These are phyloP conservation scores for Mycena alexandri DNA, from an alignment of 768 basidiomycete species.

Conservation along the genomic window DNA sequence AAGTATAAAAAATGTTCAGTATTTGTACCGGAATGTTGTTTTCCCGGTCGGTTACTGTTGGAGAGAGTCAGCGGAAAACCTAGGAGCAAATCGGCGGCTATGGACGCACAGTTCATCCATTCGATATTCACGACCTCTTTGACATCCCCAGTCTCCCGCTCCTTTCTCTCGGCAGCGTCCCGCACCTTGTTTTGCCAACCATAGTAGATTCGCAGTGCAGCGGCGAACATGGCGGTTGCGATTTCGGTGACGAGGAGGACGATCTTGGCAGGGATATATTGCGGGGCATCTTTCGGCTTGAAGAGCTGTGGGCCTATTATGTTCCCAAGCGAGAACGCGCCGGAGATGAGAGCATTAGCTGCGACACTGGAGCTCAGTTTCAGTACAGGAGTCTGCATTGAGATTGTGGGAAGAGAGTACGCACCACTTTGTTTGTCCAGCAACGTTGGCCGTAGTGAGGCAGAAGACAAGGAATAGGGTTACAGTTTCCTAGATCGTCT, in stretches of 20 bases:
- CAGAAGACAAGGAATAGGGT: slow-evolving; percentile 34
- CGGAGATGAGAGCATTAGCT: slow-evolving; percentile 34
- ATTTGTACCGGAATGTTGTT: slow-evolving; percentile 3
- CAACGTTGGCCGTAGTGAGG: slow-evolving; percentile 34
- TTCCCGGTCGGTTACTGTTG: slow-evolving; percentile 24
- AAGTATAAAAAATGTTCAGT: too few species aligned
- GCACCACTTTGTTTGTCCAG: slow-evolving; percentile 37
- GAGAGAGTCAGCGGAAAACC: too few species aligned
- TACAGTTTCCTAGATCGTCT: slow-evolving; percentile 29
- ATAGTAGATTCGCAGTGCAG: slow-evolving; percentile 28
- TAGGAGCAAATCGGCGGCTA: not conserved
- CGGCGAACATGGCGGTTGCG: slow-evolving; percentile 16
- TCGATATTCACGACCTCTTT: slow-evolving; percentile 25
- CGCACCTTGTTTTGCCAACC: slow-evolving; percentile 25
- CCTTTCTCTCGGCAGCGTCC: slow-evolving; percentile 15
- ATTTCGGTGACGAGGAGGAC: slow-evolving; percentile 28
- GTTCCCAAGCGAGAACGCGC: slow-evolving; percentile 34
- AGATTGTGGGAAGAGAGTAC: not conserved
- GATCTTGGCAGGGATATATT: slow-evolving; percentile 36
- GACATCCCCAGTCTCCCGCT: slow-evolving; percentile 7
- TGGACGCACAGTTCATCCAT: slow-evolving; percentile 31
- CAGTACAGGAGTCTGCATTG: not conserved
- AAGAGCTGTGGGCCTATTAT: slow-evolving; percentile 37
- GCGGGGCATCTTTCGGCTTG: slow-evolving; percentile 34
- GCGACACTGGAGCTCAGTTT: slow-evolving; percentile 21